Base-by-base conservation (phyloP, 2,329 filamentous ascomycete genomes). In the Colletotrichum phormii region DNA sequence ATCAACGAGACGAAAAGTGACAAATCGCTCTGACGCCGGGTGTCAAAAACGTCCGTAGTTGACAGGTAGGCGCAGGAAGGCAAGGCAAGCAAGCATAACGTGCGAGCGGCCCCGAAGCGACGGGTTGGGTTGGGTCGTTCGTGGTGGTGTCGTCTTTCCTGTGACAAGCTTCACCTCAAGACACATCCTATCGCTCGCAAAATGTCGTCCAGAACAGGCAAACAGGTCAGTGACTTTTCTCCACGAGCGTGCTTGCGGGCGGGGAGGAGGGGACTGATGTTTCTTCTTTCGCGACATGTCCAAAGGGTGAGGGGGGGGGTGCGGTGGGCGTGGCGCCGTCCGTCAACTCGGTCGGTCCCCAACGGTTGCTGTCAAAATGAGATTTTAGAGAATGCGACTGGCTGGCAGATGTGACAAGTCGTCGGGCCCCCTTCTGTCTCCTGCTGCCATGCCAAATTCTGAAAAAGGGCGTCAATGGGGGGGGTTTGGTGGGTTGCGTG, bases 381-480 rank as follows among this genome's bases (percentile, higher is more conserved):
- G 37, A 72, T 46, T 57, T 46, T 42, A 55, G 54, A 55, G 70
- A 67, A 64, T 72, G 70, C 70, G 70, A 72, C 70, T 72, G 70
- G 70, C 66, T 72, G 66, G 57, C 70, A 62, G 66, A 70, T 72
- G 70, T 72, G 70, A 70, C 70, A 65, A 64, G 70, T 69, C 57
- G 53, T 49, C 42, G 24, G 31, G 37, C 69, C 64, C 46, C 22
- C 26, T 15, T 29, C 66, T 46, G 31, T 24, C 6, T 24, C 58
- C 24, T n/a, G 35, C 51, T 37, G 42, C 67, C 37, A 54, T 70
- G 70, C 66, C 46, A 70, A 64, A 55, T 70, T 59, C 60, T 55
- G 46, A 72, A 55, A 15, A 15, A 53, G 33, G 65, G 53, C 54
- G 65, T 66, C n/a, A 26, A 49, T 51, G 11, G 37, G 37, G 37